Evolutionary conservation across 2,329 filamentous ascomycete species (phyloP), one percentile per base, ranked within the genome.

Genomic region (Blastomyces silverae): DNA sequence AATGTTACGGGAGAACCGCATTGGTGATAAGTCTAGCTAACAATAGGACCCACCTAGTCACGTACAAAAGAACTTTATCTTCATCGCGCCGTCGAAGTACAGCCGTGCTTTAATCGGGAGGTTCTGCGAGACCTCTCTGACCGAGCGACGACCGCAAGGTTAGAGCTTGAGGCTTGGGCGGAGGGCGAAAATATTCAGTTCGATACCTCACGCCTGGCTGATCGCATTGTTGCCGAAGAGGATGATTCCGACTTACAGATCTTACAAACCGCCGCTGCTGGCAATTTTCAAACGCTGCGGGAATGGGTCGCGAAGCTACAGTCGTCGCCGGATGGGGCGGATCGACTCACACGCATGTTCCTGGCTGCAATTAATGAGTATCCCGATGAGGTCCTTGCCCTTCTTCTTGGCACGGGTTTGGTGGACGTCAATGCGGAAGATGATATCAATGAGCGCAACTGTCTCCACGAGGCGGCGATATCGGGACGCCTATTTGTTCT

Each of bases 31-130:
- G 59, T 56, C 66, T 72, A 66, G 73, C 78, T 78, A 71, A 79
- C 70, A 58, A 42, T 37, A 58, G 34, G n/a, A 39, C 20, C 22
- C 39, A 39, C 63, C 52, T 75, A 87, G 83, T 97, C 93, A 62
- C 93, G 93, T 77, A 97, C 94, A 66, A 99, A 99, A 77, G 94
- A 97, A 79, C 85, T 97, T 52, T 99, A 97, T 75, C 87, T 99
- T 46, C 95, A 95, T 11, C 85, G 94, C 66, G 94, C 94, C 10
- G 93, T 99, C 67, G 94, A 99, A 77, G 92, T 97, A 8, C 94
- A 97, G 73, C 94, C 94, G 7, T 97, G 95, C 77, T 99, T 97
- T 83, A 97, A 99, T 77, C 88, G 93, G 57, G 91, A 95, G 69
- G 92, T 97, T 70, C 96, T 99, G 73, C 96, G 92, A 77, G 93